Conservation (phyloP, 345 rosid species). For the Noccaea caerulescens region DNA sequence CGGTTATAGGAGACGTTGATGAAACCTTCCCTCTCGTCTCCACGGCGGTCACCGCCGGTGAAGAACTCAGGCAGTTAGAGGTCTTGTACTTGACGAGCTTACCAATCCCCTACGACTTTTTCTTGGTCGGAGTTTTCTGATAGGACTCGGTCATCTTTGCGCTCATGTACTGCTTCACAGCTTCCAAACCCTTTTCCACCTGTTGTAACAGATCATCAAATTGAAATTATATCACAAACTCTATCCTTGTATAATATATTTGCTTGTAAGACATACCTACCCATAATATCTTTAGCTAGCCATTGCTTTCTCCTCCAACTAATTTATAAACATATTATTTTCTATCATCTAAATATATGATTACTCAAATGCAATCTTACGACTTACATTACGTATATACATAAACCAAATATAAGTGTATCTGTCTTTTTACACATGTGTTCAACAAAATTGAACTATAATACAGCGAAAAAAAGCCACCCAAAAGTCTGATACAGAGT, state of each 20-base stretch:
- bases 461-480: background rate
- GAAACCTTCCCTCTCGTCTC: constrained; percentile 51
- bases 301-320: background rate
- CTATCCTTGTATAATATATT: background rate
- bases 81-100: constrained; percentile 65
- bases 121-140: constrained; percentile 47
- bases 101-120: constrained; percentile 65
- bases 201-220: constrained; percentile 15
- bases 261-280: constrained; percentile 41
- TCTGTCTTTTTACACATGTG: constrained; percentile 10
- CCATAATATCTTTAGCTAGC: constrained; percentile 11
- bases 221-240: background rate
- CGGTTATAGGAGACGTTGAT: constrained; percentile 51
- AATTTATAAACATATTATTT: constrained; percentile 2
- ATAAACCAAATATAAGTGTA: background rate
- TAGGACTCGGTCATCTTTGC: constrained; percentile 61
- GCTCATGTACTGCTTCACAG: constrained; percentile 66
- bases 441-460: constrained; percentile 25
- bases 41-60: constrained; percentile 23
- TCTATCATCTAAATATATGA: no score
- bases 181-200: constrained; percentile 61
- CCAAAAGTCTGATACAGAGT: constrained; percentile 4
- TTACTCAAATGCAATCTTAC: background rate
- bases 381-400: background rate
- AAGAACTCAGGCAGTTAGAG: constrained; percentile 48